These are phyloP conservation scores for Marasmius oreades DNA, from an alignment of 1,284 basidiomycete genomes.

Conservation along the genomic window DNA sequence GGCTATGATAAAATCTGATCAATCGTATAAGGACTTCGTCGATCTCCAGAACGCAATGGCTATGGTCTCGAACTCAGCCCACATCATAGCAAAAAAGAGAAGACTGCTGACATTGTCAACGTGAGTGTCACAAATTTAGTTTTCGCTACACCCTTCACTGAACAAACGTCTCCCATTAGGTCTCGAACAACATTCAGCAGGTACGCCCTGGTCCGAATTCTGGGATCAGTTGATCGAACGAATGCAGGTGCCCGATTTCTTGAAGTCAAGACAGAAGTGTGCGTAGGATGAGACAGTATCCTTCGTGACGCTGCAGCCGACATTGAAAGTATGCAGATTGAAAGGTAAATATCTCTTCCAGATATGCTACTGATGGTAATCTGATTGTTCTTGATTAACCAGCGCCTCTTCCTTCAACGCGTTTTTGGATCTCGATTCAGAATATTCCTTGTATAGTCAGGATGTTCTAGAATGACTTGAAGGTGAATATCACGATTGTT, in stretches of 20 bases:
- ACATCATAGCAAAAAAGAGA: background rate
- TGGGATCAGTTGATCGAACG: background rate
- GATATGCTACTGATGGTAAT: constrained; percentile 9
- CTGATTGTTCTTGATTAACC: constrained; percentile 2
- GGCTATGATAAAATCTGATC: too few relatives aligned
- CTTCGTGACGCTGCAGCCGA: constrained; percentile 39
- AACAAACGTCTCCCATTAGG: background rate
- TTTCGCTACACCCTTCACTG: background rate
- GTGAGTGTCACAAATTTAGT: background rate
- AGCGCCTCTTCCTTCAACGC: constrained; percentile 31
- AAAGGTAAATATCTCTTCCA: constrained; percentile 31
- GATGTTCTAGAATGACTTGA: constrained; percentile 26
- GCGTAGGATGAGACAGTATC: constrained; percentile 35
- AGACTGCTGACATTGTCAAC: background rate
- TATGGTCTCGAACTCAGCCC: background rate
- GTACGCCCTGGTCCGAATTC: background rate
- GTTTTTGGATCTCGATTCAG: constrained; percentile 34
- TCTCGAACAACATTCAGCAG: background rate
- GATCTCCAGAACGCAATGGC: too few relatives aligned
- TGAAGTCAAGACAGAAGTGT: constrained; percentile 37
- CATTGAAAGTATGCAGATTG: constrained; percentile 32
- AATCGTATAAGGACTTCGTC: too few relatives aligned
- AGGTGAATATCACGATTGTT: constrained; percentile 19
- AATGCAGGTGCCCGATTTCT: constrained; percentile 41
- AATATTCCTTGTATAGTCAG: constrained; percentile 31